Evolutionary conservation across 257 asterid species (phyloP), one percentile per base, ranked within the genome.

Genomic region (Nicotiana paniculata): DNA sequence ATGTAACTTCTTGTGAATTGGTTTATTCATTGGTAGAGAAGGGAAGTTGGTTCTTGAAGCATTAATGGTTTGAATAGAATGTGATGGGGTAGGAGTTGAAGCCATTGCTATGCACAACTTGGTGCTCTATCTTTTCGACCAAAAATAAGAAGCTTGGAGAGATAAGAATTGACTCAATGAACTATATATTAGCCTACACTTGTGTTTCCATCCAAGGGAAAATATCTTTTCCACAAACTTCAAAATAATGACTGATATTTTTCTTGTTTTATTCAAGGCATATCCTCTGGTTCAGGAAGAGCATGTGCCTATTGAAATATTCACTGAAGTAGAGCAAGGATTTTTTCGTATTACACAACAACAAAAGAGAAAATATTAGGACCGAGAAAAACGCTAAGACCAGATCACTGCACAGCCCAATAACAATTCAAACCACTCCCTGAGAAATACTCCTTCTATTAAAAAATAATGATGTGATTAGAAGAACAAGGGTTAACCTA

Each of bases 181-280:
- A 57, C 5, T 87, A 89, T 28, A 28, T 28, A 28, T 86, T 89
- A 87, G 86, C 87, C 76, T 87, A 83, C 88, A 74, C 7, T 88
- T 82, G 82, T 59, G 43, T 51, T 81, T 76, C 81, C 43, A 57
- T 77, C 81, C 70, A 28, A 64, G 18, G 5, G 84, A 75, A 85
- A 89, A 91, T 89, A 90, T 92, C 95, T 86, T 39, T 24, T 18
- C 48, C 1, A 74, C 89, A 88, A 85, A 82, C 89, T 86, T 90
- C 97, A 92, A 91, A 87, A 82, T 84, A 32, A 32, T 79, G 81
- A 63, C 76, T 62, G 55, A 88, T 85, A 88, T 91, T 87, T 88
- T 85, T 85, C 77, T 86, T 89, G 88, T 89, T 89, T 85, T 76
- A 58, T 81, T 12, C 46, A 58, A 33, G 7, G 68, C 9, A 51